phyloP scores from a whole-genome alignment of 768 basidiomycete species.

The Podaxis rugospora region DNA sequence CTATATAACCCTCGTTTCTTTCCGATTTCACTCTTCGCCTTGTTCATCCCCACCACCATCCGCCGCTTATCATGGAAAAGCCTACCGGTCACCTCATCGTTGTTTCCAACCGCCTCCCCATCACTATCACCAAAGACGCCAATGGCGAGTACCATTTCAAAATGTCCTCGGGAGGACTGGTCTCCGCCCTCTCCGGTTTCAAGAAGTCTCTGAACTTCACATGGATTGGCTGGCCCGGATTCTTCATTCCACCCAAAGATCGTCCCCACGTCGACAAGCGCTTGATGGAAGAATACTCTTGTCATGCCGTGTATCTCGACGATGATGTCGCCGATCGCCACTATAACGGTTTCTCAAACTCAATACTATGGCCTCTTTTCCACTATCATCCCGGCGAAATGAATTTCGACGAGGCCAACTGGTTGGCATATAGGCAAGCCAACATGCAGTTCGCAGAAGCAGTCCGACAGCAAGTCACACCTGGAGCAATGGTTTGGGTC shows the following conservation, averaged over 20 bases:
- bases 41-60: constrained; percentile 8
- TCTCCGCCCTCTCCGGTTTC: constrained; percentile 94
- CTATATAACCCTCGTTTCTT: constrained; percentile 17
- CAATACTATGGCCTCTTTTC: constrained; percentile 98
- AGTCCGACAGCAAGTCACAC: constrained; percentile 71
- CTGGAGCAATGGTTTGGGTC: constrained; percentile 97
- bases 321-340: constrained; percentile 98
- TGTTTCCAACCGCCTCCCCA: constrained; percentile 91
- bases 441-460: constrained; percentile 93
- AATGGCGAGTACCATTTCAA: constrained; percentile 95
- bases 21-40: neutral
- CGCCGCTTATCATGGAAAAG: constrained; percentile 20
- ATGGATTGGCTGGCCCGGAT: constrained; percentile 96
- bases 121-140: constrained; percentile 93
- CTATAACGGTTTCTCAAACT: constrained; percentile 99
- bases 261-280: constrained; percentile 87
- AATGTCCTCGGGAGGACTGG: constrained; percentile 98
- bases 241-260: constrained; percentile 91
- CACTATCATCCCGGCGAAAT: constrained; percentile 99
- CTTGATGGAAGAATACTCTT: constrained; percentile 92
- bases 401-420: constrained; percentile 99
- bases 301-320: constrained; percentile 96
- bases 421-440: constrained; percentile 96
- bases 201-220: constrained; percentile 98
- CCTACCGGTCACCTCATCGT: constrained; percentile 77